These are phyloP conservation scores for Pelargonium australe DNA, from an alignment of 441 rosid genomes.

Conservation along the genomic window DNA sequence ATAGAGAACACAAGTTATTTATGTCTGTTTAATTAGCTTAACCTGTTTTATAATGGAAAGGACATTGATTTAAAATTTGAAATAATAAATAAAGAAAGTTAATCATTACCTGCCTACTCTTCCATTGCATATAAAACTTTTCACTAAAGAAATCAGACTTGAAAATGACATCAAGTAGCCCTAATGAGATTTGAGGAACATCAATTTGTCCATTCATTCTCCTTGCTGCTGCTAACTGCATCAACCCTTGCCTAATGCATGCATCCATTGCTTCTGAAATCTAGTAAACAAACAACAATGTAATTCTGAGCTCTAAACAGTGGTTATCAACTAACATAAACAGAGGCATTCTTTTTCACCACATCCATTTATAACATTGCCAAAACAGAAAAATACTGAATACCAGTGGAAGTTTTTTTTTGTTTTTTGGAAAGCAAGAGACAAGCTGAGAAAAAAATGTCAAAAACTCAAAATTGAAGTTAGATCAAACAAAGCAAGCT, in stretches of 20 bases:
- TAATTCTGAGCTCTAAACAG: conserved; percentile 8
- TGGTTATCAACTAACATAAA: background rate
- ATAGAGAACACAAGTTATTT: background rate
- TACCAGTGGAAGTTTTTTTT: background rate
- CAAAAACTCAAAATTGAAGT: conserved; percentile 4
- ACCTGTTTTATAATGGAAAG: conserved; percentile 8
- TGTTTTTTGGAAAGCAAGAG: background rate
- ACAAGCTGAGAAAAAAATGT: background rate
- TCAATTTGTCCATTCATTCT: conserved; percentile 55
- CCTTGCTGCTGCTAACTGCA: conserved; percentile 49
- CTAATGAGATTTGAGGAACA: conserved; percentile 72
- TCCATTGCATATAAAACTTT: conserved; percentile 82
- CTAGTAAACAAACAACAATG: conserved; percentile 33
- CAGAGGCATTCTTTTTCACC: background rate
- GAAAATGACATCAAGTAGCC: conserved; percentile 69
- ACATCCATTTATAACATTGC: background rate
- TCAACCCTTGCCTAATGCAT: conserved; percentile 65
- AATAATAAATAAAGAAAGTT: conserved; percentile 8
- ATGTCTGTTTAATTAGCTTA: conserved; percentile 7
- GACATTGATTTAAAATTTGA: background rate
- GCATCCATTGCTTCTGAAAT: conserved; percentile 87
- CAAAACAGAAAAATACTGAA: background rate
- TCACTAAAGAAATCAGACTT: conserved; percentile 80
- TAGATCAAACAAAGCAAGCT: background rate
- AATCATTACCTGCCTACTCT: conserved; percentile 71